Evolutionary conservation across 345 rosid species (phyloP), one percentile per base, ranked within the genome.

Genomic region (Firmiana major): DNA sequence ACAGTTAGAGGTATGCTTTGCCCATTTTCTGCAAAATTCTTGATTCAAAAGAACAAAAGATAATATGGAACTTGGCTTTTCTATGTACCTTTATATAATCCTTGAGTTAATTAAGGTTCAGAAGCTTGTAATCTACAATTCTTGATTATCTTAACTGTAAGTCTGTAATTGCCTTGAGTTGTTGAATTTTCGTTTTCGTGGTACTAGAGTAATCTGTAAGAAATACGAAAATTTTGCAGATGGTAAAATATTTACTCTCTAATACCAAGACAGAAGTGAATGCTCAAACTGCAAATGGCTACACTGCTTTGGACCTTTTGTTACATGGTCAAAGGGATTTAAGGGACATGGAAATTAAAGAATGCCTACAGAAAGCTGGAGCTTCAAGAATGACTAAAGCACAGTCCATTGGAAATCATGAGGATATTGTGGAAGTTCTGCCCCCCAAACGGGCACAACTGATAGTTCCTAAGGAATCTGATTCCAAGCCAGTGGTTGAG

Each of bases 1-100:
- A 74, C 83, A 83, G 60, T 71, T 67, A 42, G 78, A 77, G 85
- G 83, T 83, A 68, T 9, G 36, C 9, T 26, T 12, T 38, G 9
- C 26, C 65, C 38, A 6, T 9, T 7, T 42, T 42, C 45, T 42
- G 45, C 45, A 42, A 6, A 42, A 42, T 42, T 42, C 10, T 8
- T 42, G 45, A 42, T 42, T 42, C 10, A 42, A 42, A 42, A 42
- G 10, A 42, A 42, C 8, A 42, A 42, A 42, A 42, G 10, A 42
- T 6, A 42, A 8, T 0, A 0, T 42, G 45, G 45, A 42, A 42
- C 45, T 42, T 42, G 45, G 9, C 45, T 42, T 8, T 42, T 42
- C 9, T 42, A 7, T 42, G 1, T 42, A 9, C 45, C 45, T 9
- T 42, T 42, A 6, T 42, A 1, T 8, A 42, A 42, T 9, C 45